Conservation (phyloP, 495 filamentous ascomycete genomes). For the Oleoguttula mirabilis region DNA sequence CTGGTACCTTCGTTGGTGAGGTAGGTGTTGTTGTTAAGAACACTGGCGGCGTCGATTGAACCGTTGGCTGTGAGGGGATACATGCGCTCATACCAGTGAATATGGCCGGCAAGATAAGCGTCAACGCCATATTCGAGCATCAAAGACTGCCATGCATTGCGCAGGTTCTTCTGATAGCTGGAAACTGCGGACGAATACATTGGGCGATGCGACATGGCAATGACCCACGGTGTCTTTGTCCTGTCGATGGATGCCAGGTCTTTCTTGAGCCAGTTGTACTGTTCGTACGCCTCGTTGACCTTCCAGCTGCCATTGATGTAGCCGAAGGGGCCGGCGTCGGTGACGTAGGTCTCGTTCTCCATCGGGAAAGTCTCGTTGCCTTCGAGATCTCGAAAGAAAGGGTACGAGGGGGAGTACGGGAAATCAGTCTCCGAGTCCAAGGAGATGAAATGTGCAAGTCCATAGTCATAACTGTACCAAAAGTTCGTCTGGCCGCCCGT, state of each 20-base stretch:
- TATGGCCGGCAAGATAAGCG: constrained; percentile 48
- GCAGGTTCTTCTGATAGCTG: constrained; percentile 17
- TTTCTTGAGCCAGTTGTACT: constrained; percentile 17
- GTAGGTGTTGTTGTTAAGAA: constrained; percentile 32
- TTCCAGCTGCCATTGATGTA: constrained; percentile 28
- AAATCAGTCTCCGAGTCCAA: constrained; percentile 20
- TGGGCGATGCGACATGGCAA: constrained; percentile 48
- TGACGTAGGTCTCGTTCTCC: constrained; percentile 34
- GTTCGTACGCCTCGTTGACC: constrained; percentile 28
- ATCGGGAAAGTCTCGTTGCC: constrained; percentile 27
- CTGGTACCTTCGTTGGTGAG: constrained; percentile 27
- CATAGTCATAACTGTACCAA: constrained; percentile 24
- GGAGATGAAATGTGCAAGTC: constrained; percentile 19
- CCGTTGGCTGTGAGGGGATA: constrained; percentile 24
- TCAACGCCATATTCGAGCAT: constrained; percentile 46
- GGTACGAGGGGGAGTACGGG: constrained; percentile 11
- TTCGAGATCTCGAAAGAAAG: constrained; percentile 5
- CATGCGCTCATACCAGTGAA: constrained; percentile 46
- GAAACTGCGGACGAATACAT: constrained; percentile 40
- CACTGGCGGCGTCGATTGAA: constrained; percentile 24
- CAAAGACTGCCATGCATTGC: constrained; percentile 34
- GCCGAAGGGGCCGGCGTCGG: constrained; percentile 42
- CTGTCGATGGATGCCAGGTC: constrained; percentile 19
- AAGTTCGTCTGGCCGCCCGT: constrained; percentile 15
- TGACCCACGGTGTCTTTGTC: constrained; percentile 43